Percentiles rank a stretch among this genome's conserved stretches.
Evolutionary conservation across 192 early-diverging fungal genomes (phyloP).

Genomic region (Rhizophagus sp.): DNA sequence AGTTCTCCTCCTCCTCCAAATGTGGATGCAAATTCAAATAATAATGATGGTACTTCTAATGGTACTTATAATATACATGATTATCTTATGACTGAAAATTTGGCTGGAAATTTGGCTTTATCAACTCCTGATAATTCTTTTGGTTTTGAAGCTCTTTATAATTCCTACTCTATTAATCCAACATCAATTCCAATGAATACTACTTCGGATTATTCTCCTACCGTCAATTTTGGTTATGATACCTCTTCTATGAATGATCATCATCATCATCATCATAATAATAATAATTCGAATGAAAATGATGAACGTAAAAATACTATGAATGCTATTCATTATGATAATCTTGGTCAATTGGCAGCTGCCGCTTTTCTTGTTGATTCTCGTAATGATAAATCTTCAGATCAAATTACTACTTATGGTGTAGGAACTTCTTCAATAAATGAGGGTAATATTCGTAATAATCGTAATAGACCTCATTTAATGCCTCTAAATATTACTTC

Average conservation of each 20-base stretch:
- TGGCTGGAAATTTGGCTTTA: background rate
- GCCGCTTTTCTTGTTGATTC: background rate
- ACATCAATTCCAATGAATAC: background rate
- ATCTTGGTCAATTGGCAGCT: background rate
- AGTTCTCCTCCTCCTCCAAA: background rate
- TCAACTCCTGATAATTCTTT: background rate
- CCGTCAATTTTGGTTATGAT: background rate
- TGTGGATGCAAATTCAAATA: background rate
- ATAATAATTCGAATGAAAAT: background rate
- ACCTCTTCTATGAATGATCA: background rate
- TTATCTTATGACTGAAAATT: constrained; percentile 6
- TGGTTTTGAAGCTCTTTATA: background rate
- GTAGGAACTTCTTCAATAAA: background rate
- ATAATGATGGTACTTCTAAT: background rate
- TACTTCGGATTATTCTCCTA: background rate
- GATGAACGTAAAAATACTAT: background rate
- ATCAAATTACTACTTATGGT: too few relatives aligned
- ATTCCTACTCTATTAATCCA: background rate
- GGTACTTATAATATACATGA: background rate
- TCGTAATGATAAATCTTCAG: background rate
- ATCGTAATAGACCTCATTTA: constrained; percentile 24
- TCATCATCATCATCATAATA: background rate
- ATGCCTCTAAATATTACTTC: constrained; percentile 17
- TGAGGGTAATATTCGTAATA: background rate
- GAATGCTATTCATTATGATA: background rate